Conservation (phyloP, 2,329 filamentous ascomycete genomes). For the Metarhizium rileyi region DNA sequence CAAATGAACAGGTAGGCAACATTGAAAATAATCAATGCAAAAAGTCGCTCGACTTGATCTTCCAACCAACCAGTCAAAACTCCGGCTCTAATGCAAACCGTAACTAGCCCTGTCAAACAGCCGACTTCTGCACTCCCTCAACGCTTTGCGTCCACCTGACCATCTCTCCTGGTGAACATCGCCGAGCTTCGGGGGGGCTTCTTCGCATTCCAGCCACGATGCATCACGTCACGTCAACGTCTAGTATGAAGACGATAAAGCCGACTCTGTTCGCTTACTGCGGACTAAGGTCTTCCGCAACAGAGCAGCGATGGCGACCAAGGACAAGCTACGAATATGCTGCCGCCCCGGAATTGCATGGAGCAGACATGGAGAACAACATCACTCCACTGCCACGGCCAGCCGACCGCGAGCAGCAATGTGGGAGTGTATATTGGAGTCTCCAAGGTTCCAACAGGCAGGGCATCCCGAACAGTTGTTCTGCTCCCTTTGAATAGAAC, state of each 20-base stretch:
- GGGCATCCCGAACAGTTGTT: not conserved
- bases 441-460: not conserved
- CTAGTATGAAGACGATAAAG: not conserved
- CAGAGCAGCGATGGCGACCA: not conserved
- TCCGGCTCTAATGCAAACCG: not conserved
- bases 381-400: not conserved
- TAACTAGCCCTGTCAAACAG: not conserved
- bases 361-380: not conserved
- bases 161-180: not conserved
- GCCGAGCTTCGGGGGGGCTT: not conserved
- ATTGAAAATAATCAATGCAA: too few species aligned
- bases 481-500: not conserved
- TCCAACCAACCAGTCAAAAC: too few species aligned
- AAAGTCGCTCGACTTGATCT: too few species aligned
- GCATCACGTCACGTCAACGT: too few species aligned
- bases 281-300: not conserved
- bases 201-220: not conserved
- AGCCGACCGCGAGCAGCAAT: not conserved
- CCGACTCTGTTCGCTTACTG: not conserved
- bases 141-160: not conserved
- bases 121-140: not conserved
- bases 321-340: not conserved
- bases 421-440: not conserved
- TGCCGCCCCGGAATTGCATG: conserved; percentile 2
- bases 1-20: too few species aligned